Percentiles rank a stretch among this genome's conserved stretches.
Evolutionary conservation across 164 flowering plant species (phyloP).

Genomic region (Tinospora cordifolia): DNA sequence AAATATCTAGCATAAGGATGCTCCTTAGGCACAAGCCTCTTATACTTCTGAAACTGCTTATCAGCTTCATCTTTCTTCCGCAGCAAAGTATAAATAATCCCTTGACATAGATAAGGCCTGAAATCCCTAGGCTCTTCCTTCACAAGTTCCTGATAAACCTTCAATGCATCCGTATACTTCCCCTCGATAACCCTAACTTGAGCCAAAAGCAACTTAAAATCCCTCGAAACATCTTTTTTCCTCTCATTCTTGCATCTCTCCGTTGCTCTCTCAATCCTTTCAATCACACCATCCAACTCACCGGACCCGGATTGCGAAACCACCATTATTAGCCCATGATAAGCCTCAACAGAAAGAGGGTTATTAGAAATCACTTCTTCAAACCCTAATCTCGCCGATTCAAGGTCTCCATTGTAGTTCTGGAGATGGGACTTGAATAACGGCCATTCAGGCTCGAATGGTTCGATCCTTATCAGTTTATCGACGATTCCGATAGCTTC

Average conservation of each 20-base stretch:
- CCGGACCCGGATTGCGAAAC: slow-evolving; percentile 28
- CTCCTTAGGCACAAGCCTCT: slow-evolving; percentile 64
- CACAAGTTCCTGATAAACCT: slow-evolving; percentile 62
- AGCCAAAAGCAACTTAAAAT: slow-evolving; percentile 71
- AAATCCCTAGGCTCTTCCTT: slow-evolving; percentile 91
- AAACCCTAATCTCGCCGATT: slow-evolving; percentile 42
- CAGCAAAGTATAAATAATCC: slow-evolving; percentile 69
- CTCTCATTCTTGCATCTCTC: slow-evolving; percentile 55
- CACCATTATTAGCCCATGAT: slow-evolving; percentile 66
- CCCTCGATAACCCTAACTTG: slow-evolving; percentile 64
- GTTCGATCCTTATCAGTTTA: slow-evolving; percentile 52
- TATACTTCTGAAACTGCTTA: slow-evolving; percentile 62
- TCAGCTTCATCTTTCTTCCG: slow-evolving; percentile 71
- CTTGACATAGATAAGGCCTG: slow-evolving; percentile 83
- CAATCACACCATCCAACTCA: slow-evolving; percentile 36
- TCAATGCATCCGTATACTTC: slow-evolving; percentile 61
- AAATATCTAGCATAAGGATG: slow-evolving; percentile 70
- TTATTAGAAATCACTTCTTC: slow-evolving; percentile 56
- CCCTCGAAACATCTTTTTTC: slow-evolving; percentile 46
- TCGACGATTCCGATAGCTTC: slow-evolving; percentile 53
- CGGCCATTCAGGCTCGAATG: slow-evolving; percentile 58
- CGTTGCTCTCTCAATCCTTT: slow-evolving; percentile 48
- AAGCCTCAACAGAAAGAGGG: slow-evolving; percentile 70
- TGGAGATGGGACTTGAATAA: slow-evolving; percentile 49
- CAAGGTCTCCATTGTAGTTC: slow-evolving; percentile 42